Base-by-base conservation (phyloP, 1,284 basidiomycete genomes). In the Neolentinus lepideus region DNA sequence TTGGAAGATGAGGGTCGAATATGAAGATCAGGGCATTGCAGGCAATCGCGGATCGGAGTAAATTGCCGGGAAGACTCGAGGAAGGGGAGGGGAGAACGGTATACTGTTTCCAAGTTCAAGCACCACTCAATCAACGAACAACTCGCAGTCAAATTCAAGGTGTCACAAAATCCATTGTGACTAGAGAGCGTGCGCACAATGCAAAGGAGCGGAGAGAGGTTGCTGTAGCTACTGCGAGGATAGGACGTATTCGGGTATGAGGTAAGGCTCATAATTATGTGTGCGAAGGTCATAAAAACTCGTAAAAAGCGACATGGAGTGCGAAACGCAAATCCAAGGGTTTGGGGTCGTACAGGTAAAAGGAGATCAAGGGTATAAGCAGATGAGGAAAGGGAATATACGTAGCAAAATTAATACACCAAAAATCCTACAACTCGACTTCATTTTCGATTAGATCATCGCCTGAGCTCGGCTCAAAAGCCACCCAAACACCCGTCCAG, bases 401-500 rank as follows among this genome's bases (percentile, higher is more conserved):
- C 38, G 52, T 29, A 35, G 38, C 9, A 54, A 19, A 52, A 53
- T 35, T 51, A 50, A 24, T 56, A 56, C 58, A 58, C 51, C 48
- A 50, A 52, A 46, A 58, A 43, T 43, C 38, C 38, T 43, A 43
- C 38, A 43, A 43, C 19, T 53, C 57, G n/a, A n/a, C 53, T 52
- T 52, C 48, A 58, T 25, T 16, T 36, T 29, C 25, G 27, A 54
- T 47, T 14, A 50, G 12, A 25, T n/a, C 14, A 29, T 25, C n/a
- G 36, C 26, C 22, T n/a, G n/a, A n/a, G n/a, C n/a, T n/a, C 29
- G 3, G 3, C 25, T 73, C 64, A 74, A 58, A 79, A 79, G 2
- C 77, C 77, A 46, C 75, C 79, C 31, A 79, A 64, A 60, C 77
- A 79, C 10, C 72, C 73, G n/a, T 78, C 71, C 33, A 67, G 57